A percentile compares a stretch with the other conserved stretches of the same genome.
Conservation (phyloP, 306 rosid species). For the Ammopiptanthus mongolicus region DNA sequence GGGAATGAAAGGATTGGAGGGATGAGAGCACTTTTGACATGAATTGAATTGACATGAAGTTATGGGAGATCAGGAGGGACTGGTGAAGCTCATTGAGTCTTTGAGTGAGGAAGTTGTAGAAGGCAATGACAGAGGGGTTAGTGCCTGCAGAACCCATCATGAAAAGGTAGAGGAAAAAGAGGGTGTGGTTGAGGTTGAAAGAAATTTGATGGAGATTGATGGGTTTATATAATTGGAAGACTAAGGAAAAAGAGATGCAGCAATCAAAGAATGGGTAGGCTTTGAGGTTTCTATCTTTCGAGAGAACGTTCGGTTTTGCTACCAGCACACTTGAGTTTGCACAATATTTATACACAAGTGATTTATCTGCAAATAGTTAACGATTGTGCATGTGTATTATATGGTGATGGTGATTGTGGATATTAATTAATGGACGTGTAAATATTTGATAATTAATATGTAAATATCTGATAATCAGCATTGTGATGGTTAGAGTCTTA, state of each 20-base stretch:
- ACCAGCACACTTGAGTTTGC: too few species aligned
- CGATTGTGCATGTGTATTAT: too few species aligned
- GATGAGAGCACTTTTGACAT: slow-evolving; percentile 52
- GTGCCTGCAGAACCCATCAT: slow-evolving; percentile 52
- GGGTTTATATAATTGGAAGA: slow-evolving; percentile 28
- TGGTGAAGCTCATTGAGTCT: slow-evolving; percentile 50
- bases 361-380: too few species aligned
- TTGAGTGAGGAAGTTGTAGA: slow-evolving; percentile 52
- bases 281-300: slow-evolving; percentile 33
- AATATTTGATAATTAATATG: too few species aligned
- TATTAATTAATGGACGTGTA: too few species aligned
- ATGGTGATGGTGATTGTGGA: too few species aligned
- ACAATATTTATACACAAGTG: too few species aligned
- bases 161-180: slow-evolving; percentile 2
- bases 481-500: too few species aligned
- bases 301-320: too few species aligned
- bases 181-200: not conserved
- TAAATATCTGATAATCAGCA: too few species aligned
- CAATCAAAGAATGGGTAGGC: slow-evolving; percentile 10
- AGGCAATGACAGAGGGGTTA: slow-evolving; percentile 58
- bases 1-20: slow-evolving; percentile 52
- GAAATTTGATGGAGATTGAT: slow-evolving; percentile 36
- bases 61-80: slow-evolving; percentile 30
- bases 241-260: not conserved
- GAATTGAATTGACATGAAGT: slow-evolving; percentile 62